A percentile compares a stretch with the other conserved stretches of the same genome.
Evolutionary conservation across 768 basidiomycete species (phyloP).

Genomic region (Galerina marginata): DNA sequence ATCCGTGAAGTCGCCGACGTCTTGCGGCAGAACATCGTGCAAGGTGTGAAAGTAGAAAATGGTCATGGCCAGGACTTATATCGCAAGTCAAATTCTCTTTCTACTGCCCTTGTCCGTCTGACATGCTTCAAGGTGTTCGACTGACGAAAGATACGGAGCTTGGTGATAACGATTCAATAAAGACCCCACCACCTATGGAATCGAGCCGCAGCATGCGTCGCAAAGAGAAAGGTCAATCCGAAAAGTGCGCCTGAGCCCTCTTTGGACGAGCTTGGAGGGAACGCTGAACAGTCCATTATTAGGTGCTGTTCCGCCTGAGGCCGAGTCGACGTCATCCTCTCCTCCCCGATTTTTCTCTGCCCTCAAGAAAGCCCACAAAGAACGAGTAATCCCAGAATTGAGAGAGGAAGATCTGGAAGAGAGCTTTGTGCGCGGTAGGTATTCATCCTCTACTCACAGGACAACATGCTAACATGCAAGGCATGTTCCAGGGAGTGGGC

Average conservation of each 20-base stretch:
- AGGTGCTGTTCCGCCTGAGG: conserved; percentile 47
- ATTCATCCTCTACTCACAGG: background rate
- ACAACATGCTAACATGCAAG: background rate
- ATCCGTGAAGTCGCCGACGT: conserved; percentile 76
- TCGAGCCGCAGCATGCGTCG: conserved; percentile 55
- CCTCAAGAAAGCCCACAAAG: conserved; percentile 70
- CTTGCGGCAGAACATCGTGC: conserved; percentile 84
- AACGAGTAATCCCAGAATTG: conserved; percentile 69
- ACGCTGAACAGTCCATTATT: conserved; percentile 34
- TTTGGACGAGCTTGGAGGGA: conserved; percentile 8
- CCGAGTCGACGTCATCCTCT: conserved; percentile 23
- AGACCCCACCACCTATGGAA: conserved; percentile 55
- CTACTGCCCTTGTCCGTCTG: background rate
- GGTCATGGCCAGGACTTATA: conserved; percentile 52
- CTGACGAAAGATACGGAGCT: conserved; percentile 85
- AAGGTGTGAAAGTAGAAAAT: conserved; percentile 60
- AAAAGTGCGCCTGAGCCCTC: conserved; percentile 29
- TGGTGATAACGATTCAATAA: conserved; percentile 83
- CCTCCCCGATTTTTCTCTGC: conserved; percentile 63
- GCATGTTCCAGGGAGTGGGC: conserved; percentile 71
- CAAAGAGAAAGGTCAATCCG: conserved; percentile 41
- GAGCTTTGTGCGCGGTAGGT: conserved; percentile 80
- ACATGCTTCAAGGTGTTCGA: conserved; percentile 58
- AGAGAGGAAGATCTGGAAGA: conserved; percentile 86
- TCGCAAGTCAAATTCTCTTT: conserved; percentile 46